phyloP scores from a whole-genome alignment of 352 stramenopile species.

The Chrysophaeum taylorii region DNA sequence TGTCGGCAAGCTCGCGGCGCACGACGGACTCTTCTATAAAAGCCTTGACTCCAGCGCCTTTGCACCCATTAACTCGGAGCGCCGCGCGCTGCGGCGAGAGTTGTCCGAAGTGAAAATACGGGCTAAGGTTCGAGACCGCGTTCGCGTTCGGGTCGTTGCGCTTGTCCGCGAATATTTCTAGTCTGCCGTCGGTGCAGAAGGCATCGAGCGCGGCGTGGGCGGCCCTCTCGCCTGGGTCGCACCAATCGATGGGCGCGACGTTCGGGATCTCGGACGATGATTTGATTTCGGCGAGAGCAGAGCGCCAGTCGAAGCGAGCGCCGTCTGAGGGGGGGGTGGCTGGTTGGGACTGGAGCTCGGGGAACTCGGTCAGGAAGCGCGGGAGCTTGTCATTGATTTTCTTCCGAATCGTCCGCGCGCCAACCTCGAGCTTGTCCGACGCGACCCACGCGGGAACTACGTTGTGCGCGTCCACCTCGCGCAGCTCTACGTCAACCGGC shows the following conservation, averaged over 20 bases:
- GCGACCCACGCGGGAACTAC: slow-evolving; percentile 84
- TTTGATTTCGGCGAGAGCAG: slow-evolving; percentile 25
- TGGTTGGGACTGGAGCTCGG: slow-evolving; percentile 44
- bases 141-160: slow-evolving; percentile 89
- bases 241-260: slow-evolving; percentile 26
- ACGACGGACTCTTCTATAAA: slow-evolving; percentile 96
- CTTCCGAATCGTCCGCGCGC: slow-evolving; percentile 89
- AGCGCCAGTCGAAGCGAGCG: slow-evolving; percentile 8
- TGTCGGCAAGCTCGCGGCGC: slow-evolving; percentile 87
- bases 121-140: slow-evolving; percentile 74
- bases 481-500: slow-evolving; percentile 48
- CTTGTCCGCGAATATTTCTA: slow-evolving; percentile 28
- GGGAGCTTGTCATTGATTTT: slow-evolving; percentile 84
- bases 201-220: slow-evolving; percentile 42
- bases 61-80: too few species aligned
- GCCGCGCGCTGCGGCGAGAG: slow-evolving; percentile 58
- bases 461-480: slow-evolving; percentile 93
- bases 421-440: slow-evolving; percentile 85
- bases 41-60: slow-evolving; percentile 45
- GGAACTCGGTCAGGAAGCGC: slow-evolving; percentile 65
- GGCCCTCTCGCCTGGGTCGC: slow-evolving; percentile 35
- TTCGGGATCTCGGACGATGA: slow-evolving; percentile 37
- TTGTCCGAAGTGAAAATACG: slow-evolving; percentile 85
- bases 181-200: slow-evolving; percentile 40
- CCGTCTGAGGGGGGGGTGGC: slow-evolving; percentile 32